Evolutionary conservation across 2,329 filamentous ascomycete genomes (phyloP), one percentile per base, ranked within the genome.

Genomic region (Verticillium tricorpus): DNA sequence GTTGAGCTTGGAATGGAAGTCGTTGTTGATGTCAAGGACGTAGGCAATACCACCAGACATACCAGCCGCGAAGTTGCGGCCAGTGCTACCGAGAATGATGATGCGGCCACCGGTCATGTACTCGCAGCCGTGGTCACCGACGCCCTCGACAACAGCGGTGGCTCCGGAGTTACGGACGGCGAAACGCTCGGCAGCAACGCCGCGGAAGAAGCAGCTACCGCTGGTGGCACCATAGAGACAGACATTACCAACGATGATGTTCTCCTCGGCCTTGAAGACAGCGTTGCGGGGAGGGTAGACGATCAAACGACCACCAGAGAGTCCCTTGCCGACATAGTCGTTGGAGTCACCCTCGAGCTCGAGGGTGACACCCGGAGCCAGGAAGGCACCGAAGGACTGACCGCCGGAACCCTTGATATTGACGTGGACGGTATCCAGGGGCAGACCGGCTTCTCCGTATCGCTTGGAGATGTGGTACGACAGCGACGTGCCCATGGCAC

Each of bases 1-100:
- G 80, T 98, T 98, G 78, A 97, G 89, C 85, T 97, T 97, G 69
- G 89, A 87, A 75, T 91, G 82, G 80, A 97, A 97, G 78, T 97
- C 92, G 67, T 90, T 85, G 74, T 94, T 86, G 72, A 95, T 89
- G 72, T 98, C 94, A 34, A 98, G 86, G 60, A 97, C 87, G 71
- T 97, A 98, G 19, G 93, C 93, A 71, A 98, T 97, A 82, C 94
- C 94, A 73, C 94, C 94, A 71, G 93, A 97, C 94, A 98, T 98
- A 83, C 94, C 94, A 64, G 94, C 94, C 69, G 93, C 94, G 72
- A 98, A 98, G 83, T 98, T 98, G 69, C 94, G 93, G 56, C 94
- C 94, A 72, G 93, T 97, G 70, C 86, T 87, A 62, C 94, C 94
- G 57, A 98, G 85, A 71, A 96, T 85, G 66, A 98, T 81, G 58